These are phyloP conservation scores for Glutinoglossum americanum DNA, from an alignment of 495 filamentous ascomycete genomes.

Conservation along the genomic window DNA sequence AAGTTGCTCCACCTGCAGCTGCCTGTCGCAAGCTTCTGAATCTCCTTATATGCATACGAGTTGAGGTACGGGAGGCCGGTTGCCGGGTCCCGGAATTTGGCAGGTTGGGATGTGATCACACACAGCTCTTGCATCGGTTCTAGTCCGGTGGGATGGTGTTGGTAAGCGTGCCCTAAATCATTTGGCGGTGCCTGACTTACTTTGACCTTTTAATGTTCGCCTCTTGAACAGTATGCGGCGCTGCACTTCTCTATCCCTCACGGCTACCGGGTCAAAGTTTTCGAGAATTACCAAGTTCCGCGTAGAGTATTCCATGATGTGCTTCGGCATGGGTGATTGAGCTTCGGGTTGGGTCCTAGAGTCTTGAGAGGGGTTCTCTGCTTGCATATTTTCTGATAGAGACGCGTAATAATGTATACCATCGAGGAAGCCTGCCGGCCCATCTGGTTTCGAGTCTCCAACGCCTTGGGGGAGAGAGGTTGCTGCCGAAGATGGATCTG, in stretches of 20 bases:
- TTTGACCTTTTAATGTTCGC: conserved; percentile 1
- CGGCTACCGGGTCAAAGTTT: conserved; percentile 6
- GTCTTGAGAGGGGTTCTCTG: neutral
- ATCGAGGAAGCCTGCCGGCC: conserved; percentile 12
- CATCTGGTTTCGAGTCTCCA: neutral
- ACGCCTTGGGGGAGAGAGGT: neutral
- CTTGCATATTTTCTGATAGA: neutral
- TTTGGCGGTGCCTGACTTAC: conserved; percentile 2
- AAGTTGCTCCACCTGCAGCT: conserved; percentile 57
- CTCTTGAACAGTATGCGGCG: conserved; percentile 6
- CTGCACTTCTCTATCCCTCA: neutral
- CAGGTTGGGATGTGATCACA: conserved; percentile 59
- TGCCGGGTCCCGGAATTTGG: conserved; percentile 52
- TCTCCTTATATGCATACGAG: conserved; percentile 50
- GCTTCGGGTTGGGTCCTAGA: neutral
- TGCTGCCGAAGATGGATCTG: neutral
- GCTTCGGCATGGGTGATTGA: neutral
- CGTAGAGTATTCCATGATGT: conserved; percentile 1
- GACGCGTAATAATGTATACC: conserved; percentile 16
- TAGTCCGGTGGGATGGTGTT: conserved; percentile 4
- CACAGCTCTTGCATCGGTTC: conserved; percentile 37
- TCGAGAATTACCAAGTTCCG: conserved; percentile 7
- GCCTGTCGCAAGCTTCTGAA: conserved; percentile 38
- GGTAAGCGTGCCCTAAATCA: neutral
- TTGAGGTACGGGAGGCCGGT: conserved; percentile 61